Percentiles rank a stretch among this genome's conserved stretches.
phyloP scores from a whole-genome alignment of 345 rosid species.

The Raphanus sativus region DNA sequence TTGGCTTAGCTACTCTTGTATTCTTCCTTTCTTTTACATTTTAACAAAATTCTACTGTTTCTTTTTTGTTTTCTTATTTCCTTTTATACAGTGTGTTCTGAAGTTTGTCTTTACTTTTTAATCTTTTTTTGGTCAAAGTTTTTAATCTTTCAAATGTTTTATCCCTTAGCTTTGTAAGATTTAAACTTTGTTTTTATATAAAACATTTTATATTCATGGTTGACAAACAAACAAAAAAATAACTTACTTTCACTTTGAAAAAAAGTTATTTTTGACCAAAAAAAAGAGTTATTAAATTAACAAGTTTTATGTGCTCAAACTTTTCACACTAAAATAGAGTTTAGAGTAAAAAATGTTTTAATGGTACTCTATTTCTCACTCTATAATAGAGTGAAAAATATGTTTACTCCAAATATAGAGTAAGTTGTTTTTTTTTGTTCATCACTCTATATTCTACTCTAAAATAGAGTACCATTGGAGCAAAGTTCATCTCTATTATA shows the following conservation, averaged over 20 bases:
- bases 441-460: too few relatives aligned
- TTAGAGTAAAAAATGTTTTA: too few relatives aligned
- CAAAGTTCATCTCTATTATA: too few relatives aligned
- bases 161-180: neutral
- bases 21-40: neutral
- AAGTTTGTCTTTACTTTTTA: neutral
- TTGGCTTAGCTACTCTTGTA: conserved; percentile 10
- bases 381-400: too few relatives aligned
- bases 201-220: neutral
- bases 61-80: neutral
- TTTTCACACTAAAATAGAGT: too few relatives aligned
- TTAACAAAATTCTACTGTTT: conserved; percentile 11
- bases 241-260: neutral
- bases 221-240: conserved; percentile 7
- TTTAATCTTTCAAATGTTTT: neutral
- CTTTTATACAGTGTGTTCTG: neutral
- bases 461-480: too few relatives aligned
- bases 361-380: too few relatives aligned
- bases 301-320: too few relatives aligned
- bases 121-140: too few relatives aligned
- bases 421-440: too few relatives aligned
- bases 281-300: neutral
- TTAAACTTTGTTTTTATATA: conserved; percentile 29
- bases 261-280: too few relatives aligned
- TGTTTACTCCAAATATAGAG: too few relatives aligned